Evolutionary conservation across 805 yeast genomes (phyloP).

Genomic region (Priceomyces carsonii): DNA sequence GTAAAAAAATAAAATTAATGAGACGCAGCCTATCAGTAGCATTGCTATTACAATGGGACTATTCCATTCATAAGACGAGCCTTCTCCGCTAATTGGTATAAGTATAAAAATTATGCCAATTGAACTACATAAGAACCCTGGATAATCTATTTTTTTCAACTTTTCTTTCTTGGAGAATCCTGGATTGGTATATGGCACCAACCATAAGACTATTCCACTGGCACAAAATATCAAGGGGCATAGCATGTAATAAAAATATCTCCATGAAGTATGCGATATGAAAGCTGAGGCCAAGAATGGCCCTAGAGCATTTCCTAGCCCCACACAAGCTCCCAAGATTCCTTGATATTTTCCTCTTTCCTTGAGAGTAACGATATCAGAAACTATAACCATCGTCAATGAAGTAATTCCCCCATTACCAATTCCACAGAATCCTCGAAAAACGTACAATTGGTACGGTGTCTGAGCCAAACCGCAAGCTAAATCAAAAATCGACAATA

Average conservation of each 20-base stretch:
- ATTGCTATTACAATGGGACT: conserved; percentile 36
- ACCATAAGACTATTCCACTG: conserved; percentile 31
- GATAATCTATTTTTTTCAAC: conserved; percentile 49
- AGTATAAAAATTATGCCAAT: conserved; percentile 50
- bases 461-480: conserved; percentile 52
- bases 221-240: conserved; percentile 42
- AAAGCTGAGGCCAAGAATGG: conserved; percentile 57
- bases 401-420: conserved; percentile 56
- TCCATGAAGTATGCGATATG: conserved; percentile 47
- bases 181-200: conserved; percentile 28
- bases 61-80: conserved; percentile 56
- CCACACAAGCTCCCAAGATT: conserved; percentile 50
- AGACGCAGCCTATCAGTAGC: conserved; percentile 32
- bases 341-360: conserved; percentile 62
- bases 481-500: conserved; percentile 45
- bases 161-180: conserved; percentile 35
- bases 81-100: conserved; percentile 62
- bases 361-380: conserved; percentile 53
- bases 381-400: conserved; percentile 50
- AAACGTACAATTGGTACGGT: conserved; percentile 48
- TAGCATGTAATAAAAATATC: conserved; percentile 51
- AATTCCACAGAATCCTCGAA: conserved; percentile 57
- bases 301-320: conserved; percentile 53
- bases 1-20: conserved; percentile 18
- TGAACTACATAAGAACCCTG: conserved; percentile 48